Base-by-base conservation (phyloP, 2,329 filamentous ascomycete species). In the Exophiala lecanii-corni region DNA sequence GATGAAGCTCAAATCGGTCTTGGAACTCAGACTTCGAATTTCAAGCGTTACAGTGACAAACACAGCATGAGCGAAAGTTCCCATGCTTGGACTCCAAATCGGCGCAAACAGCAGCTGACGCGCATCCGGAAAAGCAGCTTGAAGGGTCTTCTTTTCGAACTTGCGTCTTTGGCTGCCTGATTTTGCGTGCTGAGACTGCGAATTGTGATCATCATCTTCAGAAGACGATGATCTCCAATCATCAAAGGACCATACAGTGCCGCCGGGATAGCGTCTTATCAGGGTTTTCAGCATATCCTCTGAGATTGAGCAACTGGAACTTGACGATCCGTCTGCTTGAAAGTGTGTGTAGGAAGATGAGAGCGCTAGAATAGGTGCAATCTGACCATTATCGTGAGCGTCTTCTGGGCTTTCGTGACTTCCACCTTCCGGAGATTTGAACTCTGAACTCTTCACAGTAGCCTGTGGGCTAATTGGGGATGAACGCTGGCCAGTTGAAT, bases 21-120 rank as follows among this genome's bases (percentile, higher is more conserved):
- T 59, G 9, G 65, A 55, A 1, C 64, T 64, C 20, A 65, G 62
- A 7, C 70, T 53, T 5, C 66, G 53, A 26, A 63, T 59, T 5
- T 70, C 53, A 18, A 47, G 32, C n/a, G 35, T 39, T 15, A 37
- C 39, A 7, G 41, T 31, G n/a, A 43, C 40, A 17, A 45, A 46
- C 10, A 23, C 41, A 26, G 30, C 40, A 33, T 44, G 38, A 16
- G 41, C 47, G 32, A 45, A 47, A 9, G 42, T 40, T n/a, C 47
- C 47, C 6, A 36, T 36, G 7, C 64, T 66, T 5, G 69, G 63
- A 54, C 75, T 73, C 69, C 71, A 75, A 0, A 75, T 49, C 0
- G 73, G 72, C 3, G 74, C 58, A 41, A 75, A 75, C 2, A 74
- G 63, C 4, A 76, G 59, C 36, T 71, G 71, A 1, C 65, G 58